Percentiles rank a stretch among this genome's conserved stretches.
Evolutionary conservation across 768 basidiomycete species (phyloP).

Genomic region (Gyrodon lividus): DNA sequence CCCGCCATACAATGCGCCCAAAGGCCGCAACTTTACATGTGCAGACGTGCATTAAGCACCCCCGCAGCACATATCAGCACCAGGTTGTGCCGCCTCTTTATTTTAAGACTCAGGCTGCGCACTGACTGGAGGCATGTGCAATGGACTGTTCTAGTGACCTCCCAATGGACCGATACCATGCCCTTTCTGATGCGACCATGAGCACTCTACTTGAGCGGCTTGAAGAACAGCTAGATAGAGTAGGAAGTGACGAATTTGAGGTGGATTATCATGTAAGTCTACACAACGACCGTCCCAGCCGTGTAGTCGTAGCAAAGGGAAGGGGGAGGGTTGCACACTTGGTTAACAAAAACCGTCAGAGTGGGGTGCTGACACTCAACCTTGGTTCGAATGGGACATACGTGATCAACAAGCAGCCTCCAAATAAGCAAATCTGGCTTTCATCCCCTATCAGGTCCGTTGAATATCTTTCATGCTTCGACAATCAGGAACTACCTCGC

Average conservation of each 20-base stretch:
- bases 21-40: conserved; percentile 4
- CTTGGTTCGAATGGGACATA: conserved; percentile 81
- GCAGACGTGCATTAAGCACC: conserved; percentile 37
- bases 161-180: conserved; percentile 66
- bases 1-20: not conserved
- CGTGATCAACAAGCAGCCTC: conserved; percentile 96
- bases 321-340: not conserved
- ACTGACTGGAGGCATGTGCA: not conserved
- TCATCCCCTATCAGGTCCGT: conserved; percentile 82
- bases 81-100: conserved; percentile 40
- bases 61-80: conserved; percentile 57
- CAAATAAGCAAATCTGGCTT: conserved; percentile 96
- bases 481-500: not conserved
- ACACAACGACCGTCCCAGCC: not conserved
- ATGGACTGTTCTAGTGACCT: conserved; percentile 40
- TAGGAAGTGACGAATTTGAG: conserved; percentile 60
- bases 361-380: conserved; percentile 84
- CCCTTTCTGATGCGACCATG: conserved; percentile 76
- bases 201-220: conserved; percentile 68
- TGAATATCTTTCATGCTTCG: conserved; percentile 1
- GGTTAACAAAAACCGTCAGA: conserved; percentile 43
- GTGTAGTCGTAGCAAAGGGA: not conserved
- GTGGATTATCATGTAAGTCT: conserved; percentile 83
- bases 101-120: not conserved
- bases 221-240: conserved; percentile 66